phyloP scores from a whole-genome alignment of 2,329 filamentous ascomycete genomes.

The Metarhizium rileyi region DNA sequence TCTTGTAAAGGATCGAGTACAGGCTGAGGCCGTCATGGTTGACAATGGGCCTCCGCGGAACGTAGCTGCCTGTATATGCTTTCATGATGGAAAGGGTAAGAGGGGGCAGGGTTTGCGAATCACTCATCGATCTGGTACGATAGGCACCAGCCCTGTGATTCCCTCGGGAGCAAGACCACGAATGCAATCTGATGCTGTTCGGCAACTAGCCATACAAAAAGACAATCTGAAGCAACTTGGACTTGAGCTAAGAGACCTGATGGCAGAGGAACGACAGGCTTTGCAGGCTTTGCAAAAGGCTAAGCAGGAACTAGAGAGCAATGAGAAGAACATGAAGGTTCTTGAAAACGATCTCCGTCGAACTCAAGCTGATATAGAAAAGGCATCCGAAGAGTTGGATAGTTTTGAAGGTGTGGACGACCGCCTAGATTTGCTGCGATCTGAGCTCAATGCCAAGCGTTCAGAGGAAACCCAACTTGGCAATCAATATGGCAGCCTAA shows the following conservation, averaged over 20 bases:
- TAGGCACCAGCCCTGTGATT: slow-evolving; percentile 31
- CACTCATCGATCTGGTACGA: slow-evolving; percentile 30
- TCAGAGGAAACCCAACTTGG: slow-evolving; percentile 39
- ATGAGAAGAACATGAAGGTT: slow-evolving; percentile 20
- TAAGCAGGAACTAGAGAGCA: slow-evolving; percentile 35
- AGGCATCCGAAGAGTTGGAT: slow-evolving; percentile 49
- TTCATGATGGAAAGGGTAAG: slow-evolving; percentile 46
- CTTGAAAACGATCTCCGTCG: slow-evolving; percentile 47
- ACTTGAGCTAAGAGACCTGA: slow-evolving; percentile 42
- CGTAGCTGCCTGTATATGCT: slow-evolving; percentile 61
- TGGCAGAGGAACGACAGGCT: slow-evolving; percentile 36
- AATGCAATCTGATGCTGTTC: slow-evolving; percentile 71
- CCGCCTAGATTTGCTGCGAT: slow-evolving; percentile 48
- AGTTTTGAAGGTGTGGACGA: slow-evolving; percentile 59
- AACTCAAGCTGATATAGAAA: slow-evolving; percentile 48
- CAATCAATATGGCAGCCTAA: slow-evolving; percentile 43
- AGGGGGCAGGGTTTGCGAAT: slow-evolving; percentile 52
- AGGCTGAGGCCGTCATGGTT: slow-evolving; percentile 63
- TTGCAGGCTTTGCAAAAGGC: slow-evolving; percentile 39
- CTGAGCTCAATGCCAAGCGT: slow-evolving; percentile 46
- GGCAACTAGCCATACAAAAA: slow-evolving; percentile 47
- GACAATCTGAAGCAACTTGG: slow-evolving; percentile 44
- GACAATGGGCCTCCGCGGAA: slow-evolving; percentile 52
- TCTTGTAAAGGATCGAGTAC: slow-evolving; percentile 56
- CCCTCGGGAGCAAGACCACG: slow-evolving; percentile 47